Conservation (phyloP, 106 monocot genomes). For the Dendrobium chrysotoxum region DNA sequence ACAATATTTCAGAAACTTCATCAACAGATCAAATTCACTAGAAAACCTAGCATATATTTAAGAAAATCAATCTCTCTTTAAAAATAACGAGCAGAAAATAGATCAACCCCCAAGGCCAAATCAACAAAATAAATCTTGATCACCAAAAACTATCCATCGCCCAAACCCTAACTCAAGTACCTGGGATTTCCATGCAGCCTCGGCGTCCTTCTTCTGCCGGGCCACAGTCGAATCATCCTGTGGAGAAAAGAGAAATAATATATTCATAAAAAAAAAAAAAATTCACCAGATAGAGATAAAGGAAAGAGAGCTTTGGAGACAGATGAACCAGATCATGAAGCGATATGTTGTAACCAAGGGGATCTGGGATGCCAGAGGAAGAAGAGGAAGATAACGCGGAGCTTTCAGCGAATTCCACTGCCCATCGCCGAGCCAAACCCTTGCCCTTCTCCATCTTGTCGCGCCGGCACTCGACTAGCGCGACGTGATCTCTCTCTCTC, state of each 20-base stretch:
- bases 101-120: not conserved
- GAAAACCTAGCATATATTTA: too few species aligned
- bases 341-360: conserved; percentile 68
- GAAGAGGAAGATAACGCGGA: conserved; percentile 32
- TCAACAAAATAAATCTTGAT: not conserved
- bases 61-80: too few species aligned
- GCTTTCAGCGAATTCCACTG: conserved; percentile 62
- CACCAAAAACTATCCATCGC: not conserved
- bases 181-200: conserved; percentile 90
- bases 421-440: conserved; percentile 83
- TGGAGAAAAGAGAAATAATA: not conserved
- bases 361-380: conserved; percentile 49
- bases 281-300: not conserved
- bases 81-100: not conserved
- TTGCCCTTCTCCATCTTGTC: conserved; percentile 77
- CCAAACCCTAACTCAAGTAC: conserved; percentile 21
- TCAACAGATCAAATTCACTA: too few species aligned
- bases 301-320: not conserved
- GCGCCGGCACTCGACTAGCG: not conserved
- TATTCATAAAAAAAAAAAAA: not conserved
- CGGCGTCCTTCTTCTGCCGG: conserved; percentile 88
- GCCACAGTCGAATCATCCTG: conserved; percentile 57
- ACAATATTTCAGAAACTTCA: not conserved
- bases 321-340: conserved; percentile 47
- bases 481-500: not conserved